Evolutionary conservation across 2,329 filamentous ascomycete genomes (phyloP), one percentile per base, ranked within the genome.

Genomic region (Phyllosticta capitalensis): DNA sequence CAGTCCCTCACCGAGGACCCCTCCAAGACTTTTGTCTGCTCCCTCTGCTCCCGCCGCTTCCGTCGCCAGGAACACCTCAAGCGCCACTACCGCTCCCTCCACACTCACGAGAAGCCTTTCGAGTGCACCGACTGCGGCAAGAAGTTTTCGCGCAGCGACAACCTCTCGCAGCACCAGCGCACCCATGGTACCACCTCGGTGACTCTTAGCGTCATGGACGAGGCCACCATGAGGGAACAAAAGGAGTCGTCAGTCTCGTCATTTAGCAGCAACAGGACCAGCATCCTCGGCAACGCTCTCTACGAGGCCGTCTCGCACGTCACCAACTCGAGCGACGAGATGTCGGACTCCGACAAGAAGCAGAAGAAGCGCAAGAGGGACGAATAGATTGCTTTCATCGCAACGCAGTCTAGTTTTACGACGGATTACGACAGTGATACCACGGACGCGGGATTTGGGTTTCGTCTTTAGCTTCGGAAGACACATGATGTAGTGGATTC

Each of bases 41-140:
- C 92, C 60, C 83, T 96, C 21, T 99, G 94, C 86, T 92, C 90
- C 69, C 91, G 94, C 65, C 90, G 94, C 63, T 99, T 99, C 87
- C 89, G 94, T 63, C 90, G 94, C 63, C 94, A 99, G 77, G 94
- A 99, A 76, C 94, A 99, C 71, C 84, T 99, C 62, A 99, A 99
- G 85, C 89, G 94, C 64, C 94, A 99, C 80, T 96, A 96, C 81
- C 87, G 94, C 67, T 97, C 94, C 61, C 90, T 99, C 54, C 94
- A 99, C 81, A 99, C 94, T 1, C 88, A 95, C 71, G 94, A 97
- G 73, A 99, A 97, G 85, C 94, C 94, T 5, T 99, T 97, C 69
- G 90, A 95, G 78, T 99, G 94, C 81, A 84, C 86, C 65, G 92
- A 99, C 78, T 99, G 94, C 70, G 92, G 94, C 68, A 99, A 99